Evolutionary conservation across 345 rosid species (phyloP).

Genomic region (Dipteronia dyeriana): DNA sequence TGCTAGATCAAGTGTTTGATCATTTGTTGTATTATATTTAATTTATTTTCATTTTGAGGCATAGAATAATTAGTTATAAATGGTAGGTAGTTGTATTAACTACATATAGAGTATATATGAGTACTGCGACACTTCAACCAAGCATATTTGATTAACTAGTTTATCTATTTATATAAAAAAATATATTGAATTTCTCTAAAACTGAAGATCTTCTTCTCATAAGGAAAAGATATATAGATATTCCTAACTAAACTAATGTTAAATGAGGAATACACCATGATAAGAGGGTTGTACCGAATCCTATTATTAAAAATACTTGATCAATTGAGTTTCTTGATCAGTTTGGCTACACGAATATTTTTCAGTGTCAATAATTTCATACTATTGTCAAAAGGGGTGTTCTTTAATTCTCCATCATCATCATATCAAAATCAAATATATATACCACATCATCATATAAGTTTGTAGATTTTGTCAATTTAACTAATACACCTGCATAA

Average conservation of each 20-base stretch:
- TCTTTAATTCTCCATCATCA: not conserved
- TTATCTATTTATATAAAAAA: not conserved
- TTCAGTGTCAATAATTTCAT: not conserved
- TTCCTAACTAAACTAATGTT: not conserved
- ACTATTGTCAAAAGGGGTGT: not conserved
- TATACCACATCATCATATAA: not conserved
- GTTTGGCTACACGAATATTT: not conserved
- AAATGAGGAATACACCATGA: not conserved
- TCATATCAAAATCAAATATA: not conserved
- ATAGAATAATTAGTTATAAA: conserved; percentile 5
- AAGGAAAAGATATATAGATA: not conserved
- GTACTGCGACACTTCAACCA: not conserved
- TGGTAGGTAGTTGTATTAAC: not conserved
- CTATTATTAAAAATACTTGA: not conserved
- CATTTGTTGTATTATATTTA: not conserved
- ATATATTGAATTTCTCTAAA: not conserved
- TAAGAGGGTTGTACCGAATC: conserved; percentile 2
- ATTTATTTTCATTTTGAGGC: not conserved
- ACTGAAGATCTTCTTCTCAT: conserved; percentile 7
- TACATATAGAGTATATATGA: not conserved
- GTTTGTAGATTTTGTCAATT: not conserved
- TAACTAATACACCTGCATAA: not conserved
- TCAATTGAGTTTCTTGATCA: not conserved
- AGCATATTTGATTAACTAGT: not conserved
- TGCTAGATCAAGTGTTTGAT: not conserved